These are phyloP conservation scores for Beauveria australis DNA, from an alignment of 2,329 filamentous ascomycete species.

Conservation along the genomic window DNA sequence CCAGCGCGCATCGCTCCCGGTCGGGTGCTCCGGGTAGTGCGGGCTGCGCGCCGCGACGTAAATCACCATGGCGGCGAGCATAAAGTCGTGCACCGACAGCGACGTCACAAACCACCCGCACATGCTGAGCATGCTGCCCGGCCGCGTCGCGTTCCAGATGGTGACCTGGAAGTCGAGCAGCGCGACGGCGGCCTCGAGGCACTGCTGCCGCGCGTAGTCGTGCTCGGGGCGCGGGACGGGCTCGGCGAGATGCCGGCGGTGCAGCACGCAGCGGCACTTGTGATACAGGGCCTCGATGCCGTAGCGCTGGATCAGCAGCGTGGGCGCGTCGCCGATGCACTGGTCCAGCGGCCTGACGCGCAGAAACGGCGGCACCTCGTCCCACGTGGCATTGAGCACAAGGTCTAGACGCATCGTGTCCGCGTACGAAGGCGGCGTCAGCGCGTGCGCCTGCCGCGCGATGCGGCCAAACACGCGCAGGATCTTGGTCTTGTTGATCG, in stretches of 20 bases:
- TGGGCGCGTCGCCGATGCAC: slow-evolving; percentile 38
- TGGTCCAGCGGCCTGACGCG: slow-evolving; percentile 39
- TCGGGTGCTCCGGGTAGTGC: slow-evolving; percentile 25
- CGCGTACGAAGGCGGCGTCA: slow-evolving; percentile 38
- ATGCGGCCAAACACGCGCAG: slow-evolving; percentile 42
- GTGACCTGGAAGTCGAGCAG: slow-evolving; percentile 39
- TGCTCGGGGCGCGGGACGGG: slow-evolving; percentile 34
- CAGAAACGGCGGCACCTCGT: slow-evolving; percentile 38
- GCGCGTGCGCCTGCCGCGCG: slow-evolving; percentile 39
- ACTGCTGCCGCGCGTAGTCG: slow-evolving; percentile 42
- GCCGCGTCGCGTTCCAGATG: slow-evolving; percentile 41
- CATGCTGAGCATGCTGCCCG: slow-evolving; percentile 43
- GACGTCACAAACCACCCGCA: slow-evolving; percentile 51
- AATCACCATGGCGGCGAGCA: slow-evolving; percentile 53
- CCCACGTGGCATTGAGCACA: slow-evolving; percentile 37
- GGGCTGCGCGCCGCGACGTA: slow-evolving; percentile 43
- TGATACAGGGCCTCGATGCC: slow-evolving; percentile 44
- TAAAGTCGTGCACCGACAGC: slow-evolving; percentile 51
- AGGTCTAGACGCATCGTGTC: slow-evolving; percentile 42
- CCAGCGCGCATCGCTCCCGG: slow-evolving; percentile 26
- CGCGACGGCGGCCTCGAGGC: slow-evolving; percentile 39
- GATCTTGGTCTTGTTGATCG: slow-evolving; percentile 42
- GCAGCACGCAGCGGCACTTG: slow-evolving; percentile 47
- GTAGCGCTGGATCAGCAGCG: slow-evolving; percentile 43
- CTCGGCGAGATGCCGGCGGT: slow-evolving; percentile 44